Percentiles rank a stretch among this genome's conserved stretches.
Evolutionary conservation across 1,284 basidiomycete species (phyloP).

Genomic region (Heimioporus retisporus): DNA sequence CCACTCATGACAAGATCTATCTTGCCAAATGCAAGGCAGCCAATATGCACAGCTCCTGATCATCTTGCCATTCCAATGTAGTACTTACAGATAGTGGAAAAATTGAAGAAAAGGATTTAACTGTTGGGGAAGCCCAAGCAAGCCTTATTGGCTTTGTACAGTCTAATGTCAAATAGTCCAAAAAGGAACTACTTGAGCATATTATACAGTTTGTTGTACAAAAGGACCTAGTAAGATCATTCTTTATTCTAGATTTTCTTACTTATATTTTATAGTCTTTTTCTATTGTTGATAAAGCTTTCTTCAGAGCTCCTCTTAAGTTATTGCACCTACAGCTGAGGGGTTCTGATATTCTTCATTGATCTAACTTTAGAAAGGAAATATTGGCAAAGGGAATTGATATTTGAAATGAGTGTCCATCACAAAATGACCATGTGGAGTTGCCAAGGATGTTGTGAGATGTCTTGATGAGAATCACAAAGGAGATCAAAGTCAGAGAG

Average conservation of each 20-base stretch:
- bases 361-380: not conserved
- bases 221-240: not conserved
- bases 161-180: not conserved
- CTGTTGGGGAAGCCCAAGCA: not conserved
- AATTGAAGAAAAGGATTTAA: not conserved
- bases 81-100: not conserved
- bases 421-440: no score
- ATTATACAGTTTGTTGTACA: not conserved
- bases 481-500: no score
- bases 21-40: conserved; percentile 1
- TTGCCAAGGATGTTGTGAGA: no score
- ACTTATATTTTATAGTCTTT: not conserved
- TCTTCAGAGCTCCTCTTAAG: not conserved
- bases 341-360: conserved; percentile 1
- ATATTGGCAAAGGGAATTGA: not conserved
- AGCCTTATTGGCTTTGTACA: not conserved
- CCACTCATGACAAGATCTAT: conserved; percentile 1
- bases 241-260: no score
- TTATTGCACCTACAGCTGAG: not conserved
- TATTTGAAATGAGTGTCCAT: no score
- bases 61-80: not conserved
- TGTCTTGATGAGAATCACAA: no score
- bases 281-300: not conserved
- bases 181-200: not conserved
- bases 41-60: not conserved